Base-by-base conservation (phyloP, 495 filamentous ascomycete genomes). In the Xylaria curta region DNA sequence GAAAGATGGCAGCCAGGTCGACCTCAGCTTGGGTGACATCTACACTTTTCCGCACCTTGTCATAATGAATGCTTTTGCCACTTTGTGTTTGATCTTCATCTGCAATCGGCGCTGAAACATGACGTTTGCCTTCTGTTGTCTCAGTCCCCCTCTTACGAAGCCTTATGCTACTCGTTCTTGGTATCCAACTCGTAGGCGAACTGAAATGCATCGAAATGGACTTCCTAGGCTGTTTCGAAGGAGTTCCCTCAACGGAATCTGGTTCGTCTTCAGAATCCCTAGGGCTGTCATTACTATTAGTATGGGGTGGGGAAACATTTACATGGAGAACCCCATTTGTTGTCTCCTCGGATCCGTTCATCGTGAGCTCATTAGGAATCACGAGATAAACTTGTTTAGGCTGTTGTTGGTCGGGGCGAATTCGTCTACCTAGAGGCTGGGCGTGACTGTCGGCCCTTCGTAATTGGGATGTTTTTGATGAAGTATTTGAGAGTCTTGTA, bases 151-250 rank as follows among this genome's bases (percentile, higher is more conserved):
- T 81, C 75, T 84, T 86, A 31, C 80, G 79, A 21, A 82, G 81
- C 62, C 85, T 79, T 24, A 86, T 72, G 74, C 86, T 88, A 58
- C 86, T 82, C 17, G 81, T 82, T 74, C 80, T 83, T 13, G 84
- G 72, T 62, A 87, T 83, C 87, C 86, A 88, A 42, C 75, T 84
- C 53, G 78, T 78, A 9, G 85, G 82, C 9, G 85, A 85, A 72
- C 80, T 82, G 69, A 88, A 87, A 71, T 87, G 85, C 82, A 86
- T 84, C 47, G 87, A 89, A 40, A 87, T 78, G 66, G 87, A 86
- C 46, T 81, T 81, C 54, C 82, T 78, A 21, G 85, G 79, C 53
- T 74, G 80, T 68, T 81, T 82, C 19, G 84, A 83, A 5, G 82
- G 79, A 12, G 81, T 78, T 47, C 68, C 67, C 38, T 78, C 76